These are phyloP conservation scores for Linaria vulgaris DNA, from an alignment of 257 asterid species.

Conservation along the genomic window DNA sequence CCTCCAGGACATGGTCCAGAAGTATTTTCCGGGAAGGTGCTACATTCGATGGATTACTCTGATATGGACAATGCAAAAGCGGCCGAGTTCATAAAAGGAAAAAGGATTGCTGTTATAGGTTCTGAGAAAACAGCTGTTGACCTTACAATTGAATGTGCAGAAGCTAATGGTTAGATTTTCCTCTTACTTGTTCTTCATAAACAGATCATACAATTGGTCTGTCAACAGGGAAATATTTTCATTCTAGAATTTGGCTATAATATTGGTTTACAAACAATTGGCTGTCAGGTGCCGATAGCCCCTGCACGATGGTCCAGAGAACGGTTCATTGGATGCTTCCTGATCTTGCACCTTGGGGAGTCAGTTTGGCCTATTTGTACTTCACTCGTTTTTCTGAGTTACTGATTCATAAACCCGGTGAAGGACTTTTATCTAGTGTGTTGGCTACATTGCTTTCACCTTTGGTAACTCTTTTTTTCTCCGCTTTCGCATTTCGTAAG, in stretches of 20 bases:
- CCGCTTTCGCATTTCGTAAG: no score
- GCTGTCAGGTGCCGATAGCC: slow-evolving; percentile 28
- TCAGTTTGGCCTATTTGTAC: slow-evolving; percentile 32
- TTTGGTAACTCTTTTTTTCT: slow-evolving; percentile 45
- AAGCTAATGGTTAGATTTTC: slow-evolving; percentile 29
- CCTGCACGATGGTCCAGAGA: slow-evolving; percentile 42
- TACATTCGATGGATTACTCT: slow-evolving; percentile 42
- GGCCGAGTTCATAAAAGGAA: slow-evolving; percentile 34
- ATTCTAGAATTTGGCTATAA: neutral
- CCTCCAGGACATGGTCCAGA: slow-evolving; percentile 37
- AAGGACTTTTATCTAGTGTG: slow-evolving; percentile 36
- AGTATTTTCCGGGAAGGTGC: slow-evolving; percentile 36
- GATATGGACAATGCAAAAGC: slow-evolving; percentile 34
- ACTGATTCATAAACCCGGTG: slow-evolving; percentile 72
- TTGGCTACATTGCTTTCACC: slow-evolving; percentile 56
- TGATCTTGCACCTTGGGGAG: slow-evolving; percentile 36
- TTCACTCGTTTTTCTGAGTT: slow-evolving; percentile 59
- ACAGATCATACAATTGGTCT: no score
- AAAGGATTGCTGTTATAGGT: slow-evolving; percentile 36
- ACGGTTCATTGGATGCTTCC: slow-evolving; percentile 43
- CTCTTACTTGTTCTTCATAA: neutral
- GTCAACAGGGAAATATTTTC: no score
- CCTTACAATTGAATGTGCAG: slow-evolving; percentile 31
- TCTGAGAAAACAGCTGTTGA: slow-evolving; percentile 41
- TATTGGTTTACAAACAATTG: neutral